phyloP scores from a whole-genome alignment of 192 early-diverging fungal species.

The Thoreauomyces humboldtii region DNA sequence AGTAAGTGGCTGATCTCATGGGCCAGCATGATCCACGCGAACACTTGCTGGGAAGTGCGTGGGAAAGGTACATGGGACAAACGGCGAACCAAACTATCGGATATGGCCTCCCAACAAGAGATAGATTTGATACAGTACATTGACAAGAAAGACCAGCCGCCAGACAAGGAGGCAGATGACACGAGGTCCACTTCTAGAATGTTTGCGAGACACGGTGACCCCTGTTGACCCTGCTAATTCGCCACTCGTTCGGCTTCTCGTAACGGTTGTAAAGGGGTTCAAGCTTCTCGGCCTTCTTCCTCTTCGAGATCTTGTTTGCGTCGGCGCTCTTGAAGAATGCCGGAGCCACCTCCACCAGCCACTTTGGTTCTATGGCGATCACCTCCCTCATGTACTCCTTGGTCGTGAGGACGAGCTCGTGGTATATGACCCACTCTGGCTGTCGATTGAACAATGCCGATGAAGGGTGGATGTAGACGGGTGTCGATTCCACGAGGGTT shows the following conservation, averaged over 20 bases:
- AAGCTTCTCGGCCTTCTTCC: conserved; percentile 91
- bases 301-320: conserved; percentile 88
- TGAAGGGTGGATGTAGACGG: conserved; percentile 95
- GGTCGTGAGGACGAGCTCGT: conserved; percentile 85
- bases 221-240: conserved; percentile 56
- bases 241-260: conserved; percentile 96
- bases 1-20: neutral
- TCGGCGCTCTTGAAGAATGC: conserved; percentile 97
- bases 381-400: conserved; percentile 93
- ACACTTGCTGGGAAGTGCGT: too few species aligned
- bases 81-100: too few species aligned
- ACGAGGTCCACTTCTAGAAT: too few species aligned
- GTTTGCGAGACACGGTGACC: conserved; percentile 36
- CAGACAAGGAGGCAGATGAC: too few species aligned
- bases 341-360: conserved; percentile 94
- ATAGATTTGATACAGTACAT: too few species aligned
- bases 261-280: conserved; percentile 82
- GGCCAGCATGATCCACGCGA: neutral
- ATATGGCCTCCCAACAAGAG: too few species aligned
- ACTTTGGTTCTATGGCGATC: conserved; percentile 84
- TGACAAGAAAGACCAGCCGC: too few species aligned
- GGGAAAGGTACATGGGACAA: too few species aligned
- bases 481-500: conserved; percentile 95
- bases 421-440: conserved; percentile 94
- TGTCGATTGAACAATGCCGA: conserved; percentile 95